Conservation (phyloP, 441 rosid species). For the Adansonia madagascariensis region DNA sequence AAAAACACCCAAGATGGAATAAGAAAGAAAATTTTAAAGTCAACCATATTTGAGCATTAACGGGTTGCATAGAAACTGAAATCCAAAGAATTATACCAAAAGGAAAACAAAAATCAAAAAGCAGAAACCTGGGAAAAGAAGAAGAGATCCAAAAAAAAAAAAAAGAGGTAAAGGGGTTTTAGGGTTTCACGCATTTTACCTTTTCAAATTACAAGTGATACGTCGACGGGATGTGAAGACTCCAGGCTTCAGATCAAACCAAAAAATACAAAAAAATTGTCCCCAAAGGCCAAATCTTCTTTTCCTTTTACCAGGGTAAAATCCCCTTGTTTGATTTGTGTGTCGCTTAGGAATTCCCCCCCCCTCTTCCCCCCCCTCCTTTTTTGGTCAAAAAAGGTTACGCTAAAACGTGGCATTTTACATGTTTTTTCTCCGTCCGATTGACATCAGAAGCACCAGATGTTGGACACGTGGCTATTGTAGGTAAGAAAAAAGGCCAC, state of each 20-base stretch:
- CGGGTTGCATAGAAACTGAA: neutral
- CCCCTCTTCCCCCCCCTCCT: neutral
- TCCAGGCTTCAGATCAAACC: neutral
- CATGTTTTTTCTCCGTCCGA: neutral
- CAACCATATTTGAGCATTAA: neutral
- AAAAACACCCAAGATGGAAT: neutral
- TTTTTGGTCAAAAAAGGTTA: neutral
- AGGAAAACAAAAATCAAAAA: neutral
- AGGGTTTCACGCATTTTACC: slow-evolving; percentile 29
- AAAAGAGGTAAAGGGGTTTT: slow-evolving; percentile 6
- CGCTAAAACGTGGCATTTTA: neutral
- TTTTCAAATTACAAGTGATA: neutral
- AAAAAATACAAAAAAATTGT: neutral
- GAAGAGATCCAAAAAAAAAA: neutral
- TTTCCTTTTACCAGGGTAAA: neutral
- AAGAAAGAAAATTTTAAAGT: neutral
- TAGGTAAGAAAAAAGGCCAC: no score
- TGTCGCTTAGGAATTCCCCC: neutral
- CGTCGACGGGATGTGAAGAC: neutral
- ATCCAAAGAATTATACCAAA: neutral
- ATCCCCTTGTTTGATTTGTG: neutral
- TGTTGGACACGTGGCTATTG: neutral
- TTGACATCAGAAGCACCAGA: neutral
- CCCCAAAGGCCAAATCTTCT: neutral
- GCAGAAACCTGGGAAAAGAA: neutral